Base-by-base conservation (phyloP, 1,139 yeast genomes). In the Geotrichum histeridarum region DNA sequence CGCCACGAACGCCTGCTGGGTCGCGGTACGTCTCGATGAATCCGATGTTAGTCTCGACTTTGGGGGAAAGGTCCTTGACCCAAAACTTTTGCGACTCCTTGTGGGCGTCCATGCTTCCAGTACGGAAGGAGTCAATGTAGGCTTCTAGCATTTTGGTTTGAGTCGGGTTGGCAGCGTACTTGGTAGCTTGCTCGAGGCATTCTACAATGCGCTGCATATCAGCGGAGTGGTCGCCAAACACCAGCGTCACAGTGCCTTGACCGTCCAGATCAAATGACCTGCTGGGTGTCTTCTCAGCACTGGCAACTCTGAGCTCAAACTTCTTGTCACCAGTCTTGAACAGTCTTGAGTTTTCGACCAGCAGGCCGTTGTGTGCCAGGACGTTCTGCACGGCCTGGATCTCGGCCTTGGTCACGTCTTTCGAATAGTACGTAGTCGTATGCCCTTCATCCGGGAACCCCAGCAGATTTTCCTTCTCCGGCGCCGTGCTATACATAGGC, bases 1-100 rank as follows among this genome's bases (percentile, higher is more conserved):
- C 96, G 57, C 95, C 96, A 66, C 93, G 81, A 46, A 88, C 89
- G 48, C 96, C 96, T 17, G 91, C 80, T n/a, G 95, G 95, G 67
- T 88, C 96, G 68, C 96, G 78, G 70, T 89, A 89, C 30, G 96
- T 88, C 73, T 89, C 96, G 63, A 89, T 88, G 68, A 88, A 89
- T 0, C 96, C 96, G 63, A 88, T 80, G 67, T 89, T 88, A 46
- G 91, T 83, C 70, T 89, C 96, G 31, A 89, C 91, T 33, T 74
- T 74, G 12, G 96, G 96, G 5, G 87, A 84, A 53, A 86, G 70
- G 67, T 89, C 96, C 67, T 86, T 86, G 57, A 89, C 95, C 96
- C 96, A 89, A 59, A 80, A 77, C 55, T 83, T 80, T 70, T 89
- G 96, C 0, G 96, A 85, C 56, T 84, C 79, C 66, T 86, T 86